These are phyloP conservation scores for Sanghuangporus sanghuang DNA, from an alignment of 1,284 basidiomycete genomes.

Conservation along the genomic window DNA sequence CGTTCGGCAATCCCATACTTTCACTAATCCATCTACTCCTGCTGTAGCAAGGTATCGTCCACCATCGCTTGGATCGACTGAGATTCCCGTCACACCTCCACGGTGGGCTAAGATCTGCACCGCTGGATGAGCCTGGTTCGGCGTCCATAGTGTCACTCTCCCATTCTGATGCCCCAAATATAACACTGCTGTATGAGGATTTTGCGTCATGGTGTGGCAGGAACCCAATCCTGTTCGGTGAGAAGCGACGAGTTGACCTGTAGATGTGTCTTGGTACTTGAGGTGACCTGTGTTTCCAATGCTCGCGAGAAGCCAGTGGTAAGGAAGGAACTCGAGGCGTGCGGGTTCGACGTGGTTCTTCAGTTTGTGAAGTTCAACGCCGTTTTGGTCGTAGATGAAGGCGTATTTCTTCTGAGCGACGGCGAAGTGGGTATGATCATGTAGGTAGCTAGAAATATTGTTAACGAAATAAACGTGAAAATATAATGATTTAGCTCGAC, in stretches of 20 bases:
- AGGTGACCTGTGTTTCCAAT: conserved; percentile 89
- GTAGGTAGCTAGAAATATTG: conserved; percentile 63
- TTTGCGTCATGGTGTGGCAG: conserved; percentile 87
- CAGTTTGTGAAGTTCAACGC: conserved; percentile 87
- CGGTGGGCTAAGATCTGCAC: conserved; percentile 90
- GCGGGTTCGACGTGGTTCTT: conserved; percentile 88
- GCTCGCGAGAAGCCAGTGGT: conserved; percentile 90
- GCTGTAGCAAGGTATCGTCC: conserved; percentile 91
- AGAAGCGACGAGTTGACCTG: conserved; percentile 82
- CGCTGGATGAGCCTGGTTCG: conserved; percentile 87
- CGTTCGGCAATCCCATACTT: conserved; percentile 95
- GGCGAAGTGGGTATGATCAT: conserved; percentile 90
- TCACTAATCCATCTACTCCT: conserved; percentile 86
- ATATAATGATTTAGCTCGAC: conserved; percentile 16
- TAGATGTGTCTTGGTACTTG: conserved; percentile 97
- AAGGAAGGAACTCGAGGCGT: conserved; percentile 89
- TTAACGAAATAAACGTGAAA: conserved; percentile 24
- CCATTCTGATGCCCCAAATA: conserved; percentile 93
- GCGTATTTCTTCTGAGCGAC: conserved; percentile 97
- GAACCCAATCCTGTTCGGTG: conserved; percentile 90
- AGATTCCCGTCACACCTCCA: conserved; percentile 80
- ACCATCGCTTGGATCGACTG: conserved; percentile 77
- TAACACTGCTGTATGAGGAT: conserved; percentile 87
- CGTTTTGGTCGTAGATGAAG: conserved; percentile 93
- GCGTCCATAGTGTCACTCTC: conserved; percentile 93